Percentiles rank a stretch among this genome's conserved stretches.
These are phyloP conservation scores for Debaryomyces prosopidis DNA, from an alignment of 805 yeast species.

Conservation along the genomic window DNA sequence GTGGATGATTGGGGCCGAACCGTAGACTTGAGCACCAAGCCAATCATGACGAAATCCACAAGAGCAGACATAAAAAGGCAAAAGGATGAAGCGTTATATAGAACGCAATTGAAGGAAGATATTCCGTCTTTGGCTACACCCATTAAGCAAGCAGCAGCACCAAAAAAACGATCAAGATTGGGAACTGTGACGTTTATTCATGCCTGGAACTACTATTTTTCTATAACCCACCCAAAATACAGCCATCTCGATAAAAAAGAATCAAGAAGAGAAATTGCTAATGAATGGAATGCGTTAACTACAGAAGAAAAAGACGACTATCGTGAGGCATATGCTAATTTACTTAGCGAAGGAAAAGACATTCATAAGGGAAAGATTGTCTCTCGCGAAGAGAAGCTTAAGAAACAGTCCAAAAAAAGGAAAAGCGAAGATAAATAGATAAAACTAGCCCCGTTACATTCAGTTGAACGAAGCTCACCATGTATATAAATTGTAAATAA, in stretches of 20 bases:
- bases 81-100: conserved; percentile 19
- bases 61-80: conserved; percentile 7
- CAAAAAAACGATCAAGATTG: conserved; percentile 7
- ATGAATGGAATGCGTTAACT: conserved; percentile 26
- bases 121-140: conserved; percentile 1
- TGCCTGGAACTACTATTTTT: conserved; percentile 38
- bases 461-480: too few species aligned
- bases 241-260: conserved; percentile 7
- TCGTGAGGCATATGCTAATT: conserved; percentile 26
- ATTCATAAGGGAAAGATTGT: conserved; percentile 29
- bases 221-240: conserved; percentile 15
- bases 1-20: conserved; percentile 15
- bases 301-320: conserved; percentile 27
- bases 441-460: too few species aligned
- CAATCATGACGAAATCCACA: conserved; percentile 4
- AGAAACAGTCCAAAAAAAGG: conserved; percentile 5
- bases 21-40: conserved; percentile 4
- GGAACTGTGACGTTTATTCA: conserved; percentile 26
- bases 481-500: background rate
- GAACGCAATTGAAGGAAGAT: conserved; percentile 24
- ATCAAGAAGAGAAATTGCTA: conserved; percentile 12
- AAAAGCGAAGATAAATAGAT: background rate
- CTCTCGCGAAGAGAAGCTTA: conserved; percentile 23
- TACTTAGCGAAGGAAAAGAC: conserved; percentile 29
- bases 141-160: conserved; percentile 2